Percentiles rank a stretch among this genome's conserved stretches.
phyloP scores from a whole-genome alignment of 805 yeast species.

The Hagleromyces aurorensis region DNA sequence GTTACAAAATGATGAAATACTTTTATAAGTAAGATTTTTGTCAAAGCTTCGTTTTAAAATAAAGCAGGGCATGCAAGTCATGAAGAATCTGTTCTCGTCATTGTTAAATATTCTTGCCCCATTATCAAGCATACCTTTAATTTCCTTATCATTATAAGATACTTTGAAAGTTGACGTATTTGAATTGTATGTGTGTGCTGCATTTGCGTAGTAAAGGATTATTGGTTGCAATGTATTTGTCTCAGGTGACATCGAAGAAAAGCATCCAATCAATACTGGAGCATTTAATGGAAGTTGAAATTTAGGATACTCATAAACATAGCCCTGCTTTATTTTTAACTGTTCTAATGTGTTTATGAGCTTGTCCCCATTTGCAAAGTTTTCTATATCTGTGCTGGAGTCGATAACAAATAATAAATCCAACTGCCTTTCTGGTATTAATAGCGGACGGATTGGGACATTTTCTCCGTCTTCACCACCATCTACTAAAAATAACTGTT shows the following conservation, averaged over 20 bases:
- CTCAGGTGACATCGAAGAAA: conserved; percentile 23
- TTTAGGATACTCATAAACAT: conserved; percentile 22
- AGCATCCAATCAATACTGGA: conserved; percentile 82
- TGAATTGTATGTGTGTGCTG: conserved; percentile 35
- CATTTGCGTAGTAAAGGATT: conserved; percentile 45
- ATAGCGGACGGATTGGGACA: conserved; percentile 57
- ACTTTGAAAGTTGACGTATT: conserved; percentile 55
- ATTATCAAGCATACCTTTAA: conserved; percentile 39
- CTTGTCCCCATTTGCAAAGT: conserved; percentile 55
- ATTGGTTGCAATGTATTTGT: conserved; percentile 35
- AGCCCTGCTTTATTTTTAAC: conserved; percentile 6
- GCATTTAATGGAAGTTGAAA: conserved; percentile 23
- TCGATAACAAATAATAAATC: conserved; percentile 62
- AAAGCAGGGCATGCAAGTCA: conserved; percentile 50
- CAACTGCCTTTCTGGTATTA: conserved; percentile 51
- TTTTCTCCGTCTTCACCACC: conserved; percentile 78
- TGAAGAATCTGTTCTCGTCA: conserved; percentile 33
- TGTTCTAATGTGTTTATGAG: conserved; percentile 32
- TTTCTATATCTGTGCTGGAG: conserved; percentile 43
- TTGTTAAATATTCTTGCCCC: conserved; percentile 45
- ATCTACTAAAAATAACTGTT: conserved; percentile 47
- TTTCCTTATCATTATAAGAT: conserved; percentile 40
- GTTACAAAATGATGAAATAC: conserved; percentile 31
- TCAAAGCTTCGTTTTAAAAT: conserved; percentile 46
- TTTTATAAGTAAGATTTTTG: conserved; percentile 9